Conservation (phyloP, 768 basidiomycete genomes). For the Tephrocybe rancida region DNA sequence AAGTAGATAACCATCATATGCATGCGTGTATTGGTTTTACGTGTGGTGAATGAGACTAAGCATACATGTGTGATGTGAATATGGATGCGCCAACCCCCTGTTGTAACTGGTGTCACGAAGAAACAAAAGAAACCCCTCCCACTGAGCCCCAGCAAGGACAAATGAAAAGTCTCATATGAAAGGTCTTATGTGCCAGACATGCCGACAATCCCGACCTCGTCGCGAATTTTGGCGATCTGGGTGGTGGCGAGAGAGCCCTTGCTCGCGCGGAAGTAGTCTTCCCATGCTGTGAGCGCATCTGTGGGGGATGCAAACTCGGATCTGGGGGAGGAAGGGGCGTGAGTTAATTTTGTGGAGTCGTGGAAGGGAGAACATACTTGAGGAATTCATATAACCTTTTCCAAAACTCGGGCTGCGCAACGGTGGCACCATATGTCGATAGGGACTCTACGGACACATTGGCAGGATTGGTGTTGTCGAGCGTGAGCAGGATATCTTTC, state of each 20-base stretch:
- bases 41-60: too few relatives aligned
- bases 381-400: constrained; percentile 65
- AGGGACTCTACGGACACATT: constrained; percentile 45
- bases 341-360: not conserved
- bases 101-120: too few relatives aligned
- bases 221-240: constrained; percentile 92
- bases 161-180: too few relatives aligned
- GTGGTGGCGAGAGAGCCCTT: constrained; percentile 80
- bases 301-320: constrained; percentile 61
- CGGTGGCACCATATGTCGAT: constrained; percentile 62
- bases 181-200: constrained; percentile 75
- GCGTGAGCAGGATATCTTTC: constrained; percentile 69
- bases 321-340: constrained; percentile 32
- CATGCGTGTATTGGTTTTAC: too few relatives aligned
- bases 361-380: constrained; percentile 39
- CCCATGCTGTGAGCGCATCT: constrained; percentile 77
- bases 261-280: constrained; percentile 82
- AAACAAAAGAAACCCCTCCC: too few relatives aligned
- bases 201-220: constrained; percentile 82
- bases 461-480: constrained; percentile 52
- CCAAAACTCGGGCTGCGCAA: constrained; percentile 87
- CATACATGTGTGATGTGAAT: too few relatives aligned
- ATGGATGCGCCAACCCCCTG: too few relatives aligned
- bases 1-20: too few relatives aligned
- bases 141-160: too few relatives aligned